Conservation (phyloP, 163 green algal species). For the Scenedesmus sp. region DNA sequence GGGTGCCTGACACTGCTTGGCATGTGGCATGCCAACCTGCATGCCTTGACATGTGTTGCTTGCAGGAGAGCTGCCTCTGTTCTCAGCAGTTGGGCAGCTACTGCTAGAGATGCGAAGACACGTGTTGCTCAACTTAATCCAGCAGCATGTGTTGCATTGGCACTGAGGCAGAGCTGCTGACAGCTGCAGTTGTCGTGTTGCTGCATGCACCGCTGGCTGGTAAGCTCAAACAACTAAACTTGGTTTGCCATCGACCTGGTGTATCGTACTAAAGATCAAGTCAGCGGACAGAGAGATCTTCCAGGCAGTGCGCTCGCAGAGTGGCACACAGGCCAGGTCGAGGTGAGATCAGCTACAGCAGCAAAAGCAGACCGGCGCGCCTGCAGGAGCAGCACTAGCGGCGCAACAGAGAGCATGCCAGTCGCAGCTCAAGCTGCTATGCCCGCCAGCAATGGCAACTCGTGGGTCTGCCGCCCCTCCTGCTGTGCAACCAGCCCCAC, state of each 20-base stretch:
- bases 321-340: conserved; percentile 77
- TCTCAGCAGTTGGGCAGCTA: not conserved
- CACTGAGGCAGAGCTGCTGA: not conserved
- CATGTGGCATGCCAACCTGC: not conserved
- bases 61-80: not conserved
- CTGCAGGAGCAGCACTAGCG: not conserved
- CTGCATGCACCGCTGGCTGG: not conserved
- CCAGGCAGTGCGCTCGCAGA: conserved; percentile 87
- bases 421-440: not conserved
- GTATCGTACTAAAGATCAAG: conserved; percentile 76
- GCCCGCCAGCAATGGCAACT: not conserved
- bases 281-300: conserved; percentile 94
- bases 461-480: not conserved
- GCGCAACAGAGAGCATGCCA: not conserved
- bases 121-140: not conserved
- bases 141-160: not conserved
- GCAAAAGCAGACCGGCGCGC: not conserved
- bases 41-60: not conserved
- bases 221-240: not conserved
- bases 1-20: not conserved
- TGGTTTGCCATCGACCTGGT: not conserved
- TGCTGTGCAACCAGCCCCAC: not conserved
- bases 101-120: not conserved
- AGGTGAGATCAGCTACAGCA: conserved; percentile 56
- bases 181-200: not conserved